A percentile compares a stretch with the other conserved stretches of the same genome.
phyloP scores from a whole-genome alignment of 805 yeast genomes.

The Kuraishia piskuri region DNA sequence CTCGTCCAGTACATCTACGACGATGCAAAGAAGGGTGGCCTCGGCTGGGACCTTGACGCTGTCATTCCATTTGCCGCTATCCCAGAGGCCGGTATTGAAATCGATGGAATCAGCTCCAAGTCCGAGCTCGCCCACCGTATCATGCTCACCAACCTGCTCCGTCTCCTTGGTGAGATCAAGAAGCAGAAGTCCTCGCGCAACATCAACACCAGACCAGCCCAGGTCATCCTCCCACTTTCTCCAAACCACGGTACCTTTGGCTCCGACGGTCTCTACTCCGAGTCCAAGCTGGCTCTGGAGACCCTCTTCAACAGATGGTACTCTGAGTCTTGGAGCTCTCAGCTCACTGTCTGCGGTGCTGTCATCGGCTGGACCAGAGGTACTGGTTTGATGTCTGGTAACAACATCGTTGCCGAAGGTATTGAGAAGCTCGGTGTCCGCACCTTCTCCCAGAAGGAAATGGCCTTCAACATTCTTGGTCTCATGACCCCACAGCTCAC shows the following conservation, averaged over 20 bases:
- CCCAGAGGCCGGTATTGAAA: slow-evolving; percentile 96
- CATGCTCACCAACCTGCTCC: slow-evolving; percentile 91
- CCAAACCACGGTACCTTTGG: slow-evolving; percentile 99
- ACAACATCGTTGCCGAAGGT: slow-evolving; percentile 96
- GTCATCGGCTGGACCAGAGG: slow-evolving; percentile 99
- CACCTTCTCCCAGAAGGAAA: slow-evolving; percentile 97
- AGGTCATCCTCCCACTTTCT: slow-evolving; percentile 90
- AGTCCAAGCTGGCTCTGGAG: slow-evolving; percentile 91
- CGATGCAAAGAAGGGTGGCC: slow-evolving; percentile 76
- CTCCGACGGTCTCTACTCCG: slow-evolving; percentile 96
- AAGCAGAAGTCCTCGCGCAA: slow-evolving; percentile 67
- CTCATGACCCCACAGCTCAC: slow-evolving; percentile 81
- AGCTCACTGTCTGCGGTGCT: slow-evolving; percentile 96
- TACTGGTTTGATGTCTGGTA: slow-evolving; percentile 96
- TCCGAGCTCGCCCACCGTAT: slow-evolving; percentile 98
- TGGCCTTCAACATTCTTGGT: slow-evolving; percentile 98
- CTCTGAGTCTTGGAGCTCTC: slow-evolving; percentile 94
- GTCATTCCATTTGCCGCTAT: slow-evolving; percentile 98
- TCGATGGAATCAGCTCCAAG: slow-evolving; percentile 86
- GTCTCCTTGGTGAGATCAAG: slow-evolving; percentile 88
- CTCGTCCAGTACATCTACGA: slow-evolving; percentile 80
- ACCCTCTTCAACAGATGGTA: slow-evolving; percentile 98
- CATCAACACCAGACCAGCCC: slow-evolving; percentile 95
- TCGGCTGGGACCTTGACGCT: slow-evolving; percentile 97
- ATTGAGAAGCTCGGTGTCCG: slow-evolving; percentile 93